Percentiles rank a stretch among this genome's conserved stretches.
These are phyloP conservation scores for Fusarium succisae DNA, from an alignment of 2,329 filamentous ascomycete species.

Conservation along the genomic window DNA sequence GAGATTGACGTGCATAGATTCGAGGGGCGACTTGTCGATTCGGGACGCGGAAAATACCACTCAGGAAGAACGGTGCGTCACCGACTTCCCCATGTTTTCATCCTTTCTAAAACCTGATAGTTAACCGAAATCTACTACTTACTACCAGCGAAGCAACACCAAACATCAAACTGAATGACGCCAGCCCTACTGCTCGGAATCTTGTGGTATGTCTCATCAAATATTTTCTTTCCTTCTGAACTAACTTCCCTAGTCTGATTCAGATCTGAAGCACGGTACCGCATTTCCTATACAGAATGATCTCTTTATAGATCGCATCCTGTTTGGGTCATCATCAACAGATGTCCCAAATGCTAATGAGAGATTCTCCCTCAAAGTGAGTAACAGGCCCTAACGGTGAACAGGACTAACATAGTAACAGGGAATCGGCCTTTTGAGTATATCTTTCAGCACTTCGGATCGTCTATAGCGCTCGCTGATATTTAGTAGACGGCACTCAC, in stretches of 20 bases:
- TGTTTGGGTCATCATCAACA: neutral
- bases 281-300: neutral
- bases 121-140: neutral
- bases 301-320: slow-evolving; percentile 26
- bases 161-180: neutral
- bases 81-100: neutral
- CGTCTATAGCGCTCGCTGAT: neutral
- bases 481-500: slow-evolving; percentile 15
- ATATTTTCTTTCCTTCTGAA: accelerated
- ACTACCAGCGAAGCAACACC: accelerated
- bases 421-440: slow-evolving; percentile 38
- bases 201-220: neutral
- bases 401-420: neutral
- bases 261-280: neutral
- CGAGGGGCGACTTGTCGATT: slow-evolving; percentile 22
- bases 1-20: slow-evolving; percentile 2
- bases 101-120: neutral
- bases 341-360: slow-evolving; percentile 6
- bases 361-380: slow-evolving; percentile 24
- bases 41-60: slow-evolving; percentile 31
- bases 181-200: accelerated
- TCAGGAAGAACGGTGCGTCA: slow-evolving; percentile 27
- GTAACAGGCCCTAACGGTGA: neutral
- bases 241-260: accelerated
- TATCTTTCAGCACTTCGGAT: accelerated